Conservation (phyloP, 805 yeast genomes). For the Torulaspora indica region DNA sequence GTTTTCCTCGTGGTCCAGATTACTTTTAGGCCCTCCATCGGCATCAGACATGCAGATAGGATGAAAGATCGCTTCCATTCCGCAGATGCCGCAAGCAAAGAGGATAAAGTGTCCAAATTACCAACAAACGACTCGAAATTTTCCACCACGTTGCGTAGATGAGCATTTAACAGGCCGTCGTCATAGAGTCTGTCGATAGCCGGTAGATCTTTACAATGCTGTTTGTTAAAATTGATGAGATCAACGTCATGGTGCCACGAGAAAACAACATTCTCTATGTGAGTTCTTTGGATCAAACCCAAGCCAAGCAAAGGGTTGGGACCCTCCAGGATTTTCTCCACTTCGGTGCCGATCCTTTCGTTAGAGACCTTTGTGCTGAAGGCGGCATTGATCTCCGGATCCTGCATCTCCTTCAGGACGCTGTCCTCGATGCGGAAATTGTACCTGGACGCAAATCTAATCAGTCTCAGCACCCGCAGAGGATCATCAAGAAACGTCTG, state of each 20-base stretch:
- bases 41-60: slow-evolving; percentile 21
- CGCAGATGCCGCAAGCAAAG: slow-evolving; percentile 1
- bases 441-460: slow-evolving; percentile 81
- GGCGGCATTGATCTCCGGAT: slow-evolving; percentile 50
- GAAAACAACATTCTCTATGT: slow-evolving; percentile 57
- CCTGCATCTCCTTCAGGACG: slow-evolving; percentile 61
- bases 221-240: slow-evolving; percentile 22
- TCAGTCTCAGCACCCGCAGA: slow-evolving; percentile 74
- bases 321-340: slow-evolving; percentile 70
- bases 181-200: slow-evolving; percentile 18
- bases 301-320: slow-evolving; percentile 61
- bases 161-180: slow-evolving; percentile 16
- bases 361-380: slow-evolving; percentile 73
- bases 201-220: slow-evolving; percentile 20
- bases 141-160: slow-evolving; percentile 8
- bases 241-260: slow-evolving; percentile 33
- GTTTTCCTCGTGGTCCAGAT: slow-evolving; percentile 30
- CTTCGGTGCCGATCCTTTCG: slow-evolving; percentile 84
- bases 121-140: slow-evolving; percentile 7
- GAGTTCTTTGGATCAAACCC: slow-evolving; percentile 49
- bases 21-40: slow-evolving; percentile 21
- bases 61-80: slow-evolving; percentile 22
- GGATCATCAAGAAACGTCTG: slow-evolving; percentile 94
- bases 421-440: slow-evolving; percentile 58
- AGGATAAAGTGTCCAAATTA: slow-evolving; percentile 8